Base-by-base conservation (phyloP, 2,329 filamentous ascomycete genomes). In the Cladophialophora yegresii region DNA sequence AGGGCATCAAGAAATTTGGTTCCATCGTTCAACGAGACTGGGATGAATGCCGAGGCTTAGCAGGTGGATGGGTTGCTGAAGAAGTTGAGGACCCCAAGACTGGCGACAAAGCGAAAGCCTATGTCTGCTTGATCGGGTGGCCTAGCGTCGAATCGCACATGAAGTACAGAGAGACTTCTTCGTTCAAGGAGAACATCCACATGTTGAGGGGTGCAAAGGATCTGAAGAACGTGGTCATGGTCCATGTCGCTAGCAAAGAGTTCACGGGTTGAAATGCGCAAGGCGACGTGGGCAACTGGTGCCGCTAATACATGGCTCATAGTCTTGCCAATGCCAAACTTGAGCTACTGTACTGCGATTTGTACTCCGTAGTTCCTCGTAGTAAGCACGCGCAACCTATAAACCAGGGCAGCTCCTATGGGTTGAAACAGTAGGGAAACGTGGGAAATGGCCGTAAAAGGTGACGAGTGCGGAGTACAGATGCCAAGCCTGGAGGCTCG, bases 81-180 rank as follows among this genome's bases (percentile, higher is more conserved):
- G 67, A 73, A 33, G 26, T 72, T 13, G 64, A 68, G 40, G 78
- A 53, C 71, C 76, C 5, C 66, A 74, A 1, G 51, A 76, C 1
- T 69, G 68, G 36, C 49, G 72, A 53, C 71, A 74, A 40, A 68
- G 75, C 12, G 65, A 76, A 62, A 61, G 69, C 13, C 0, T 72
- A 64, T 5, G 57, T 75, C 60, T 70, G 67, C 0, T 70, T 78
- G 2, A 72, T 80, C 12, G 77, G 76, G 0, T 80, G 78, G 78
- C 69, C 75, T 0, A 78, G 75, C 36, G 67, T 78, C 1, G 75
- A 79, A 43, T 74, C 75, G 30, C 78, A 80, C 54, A 63, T 71
- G 62, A 70, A 71, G 57, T 80, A 75, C 63, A 70, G 75, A 1
- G 74, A 77, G 33, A 76, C 73, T 5, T 63, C 74, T 8, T 64